These are phyloP conservation scores for Mycena vitilis DNA, from an alignment of 768 basidiomycete genomes.

Conservation along the genomic window DNA sequence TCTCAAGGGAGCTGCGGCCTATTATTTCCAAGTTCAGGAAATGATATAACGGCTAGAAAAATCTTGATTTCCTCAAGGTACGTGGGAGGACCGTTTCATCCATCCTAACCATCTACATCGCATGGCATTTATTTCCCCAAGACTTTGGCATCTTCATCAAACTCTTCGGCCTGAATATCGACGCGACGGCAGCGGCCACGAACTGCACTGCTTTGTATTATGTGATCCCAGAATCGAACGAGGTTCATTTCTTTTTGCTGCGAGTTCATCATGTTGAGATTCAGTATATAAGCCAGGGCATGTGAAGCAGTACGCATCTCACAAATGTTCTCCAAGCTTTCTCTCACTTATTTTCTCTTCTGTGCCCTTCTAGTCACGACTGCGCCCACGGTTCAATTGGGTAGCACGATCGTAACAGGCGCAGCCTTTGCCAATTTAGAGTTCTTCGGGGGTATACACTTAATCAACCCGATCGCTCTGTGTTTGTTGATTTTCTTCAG, in stretches of 20 bases:
- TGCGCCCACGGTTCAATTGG: conserved; percentile 10
- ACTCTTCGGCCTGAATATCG: background rate
- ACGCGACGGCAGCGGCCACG: background rate
- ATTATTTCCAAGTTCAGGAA: too few species aligned
- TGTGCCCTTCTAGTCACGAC: background rate
- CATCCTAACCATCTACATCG: too few species aligned
- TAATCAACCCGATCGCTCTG: too few species aligned
- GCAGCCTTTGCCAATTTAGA: background rate
- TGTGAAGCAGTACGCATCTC: background rate
- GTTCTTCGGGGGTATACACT: conserved; percentile 17
- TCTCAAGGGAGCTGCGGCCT: too few species aligned
- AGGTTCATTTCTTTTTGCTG: background rate
- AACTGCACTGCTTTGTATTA: background rate
- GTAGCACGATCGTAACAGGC: conserved; percentile 11
- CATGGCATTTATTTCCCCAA: too few species aligned
- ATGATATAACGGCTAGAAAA: too few species aligned
- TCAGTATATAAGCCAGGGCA: background rate
- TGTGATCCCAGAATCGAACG: background rate
- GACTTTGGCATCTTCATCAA: too few species aligned
- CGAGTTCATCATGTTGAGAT: background rate
- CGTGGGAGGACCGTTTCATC: too few species aligned
- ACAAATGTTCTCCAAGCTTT: conserved; percentile 8
- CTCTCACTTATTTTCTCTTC: conserved; percentile 1
- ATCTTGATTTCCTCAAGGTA: too few species aligned
- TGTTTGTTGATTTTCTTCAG: conserved; percentile 1